Evolutionary conservation across 2,329 filamentous ascomycete genomes (phyloP).

Genomic region (Exophiala xenobiotica): DNA sequence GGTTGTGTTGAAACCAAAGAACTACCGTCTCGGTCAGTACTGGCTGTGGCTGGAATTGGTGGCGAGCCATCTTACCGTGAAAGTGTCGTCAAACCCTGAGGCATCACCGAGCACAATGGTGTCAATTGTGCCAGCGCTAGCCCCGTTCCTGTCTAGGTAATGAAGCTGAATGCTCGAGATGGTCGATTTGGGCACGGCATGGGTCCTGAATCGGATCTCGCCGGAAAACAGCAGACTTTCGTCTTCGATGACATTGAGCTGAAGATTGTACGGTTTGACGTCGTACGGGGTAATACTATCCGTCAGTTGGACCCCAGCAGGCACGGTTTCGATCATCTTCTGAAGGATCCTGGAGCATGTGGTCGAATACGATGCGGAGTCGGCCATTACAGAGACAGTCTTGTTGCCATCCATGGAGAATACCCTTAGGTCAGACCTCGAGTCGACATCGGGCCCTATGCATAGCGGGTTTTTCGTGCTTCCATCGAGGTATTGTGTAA

Average conservation of each 20-base stretch:
- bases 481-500: slow-evolving; percentile 35
- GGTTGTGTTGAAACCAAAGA: slow-evolving; percentile 29
- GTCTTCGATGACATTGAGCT: slow-evolving; percentile 41
- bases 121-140: slow-evolving; percentile 47
- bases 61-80: slow-evolving; percentile 45
- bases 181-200: slow-evolving; percentile 42
- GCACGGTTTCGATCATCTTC: slow-evolving; percentile 29
- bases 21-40: background rate
- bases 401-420: slow-evolving; percentile 35
- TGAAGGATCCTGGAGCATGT: slow-evolving; percentile 18
- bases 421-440: slow-evolving; percentile 37
- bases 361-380: slow-evolving; percentile 10
- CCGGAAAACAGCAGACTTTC: slow-evolving; percentile 54
- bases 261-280: slow-evolving; percentile 24
- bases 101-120: slow-evolving; percentile 50
- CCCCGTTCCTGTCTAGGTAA: slow-evolving; percentile 58
- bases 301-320: slow-evolving; percentile 20
- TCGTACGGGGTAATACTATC: slow-evolving; percentile 17
- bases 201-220: slow-evolving; percentile 59
- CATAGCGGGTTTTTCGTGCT: slow-evolving; percentile 31
- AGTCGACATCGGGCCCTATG: slow-evolving; percentile 31
- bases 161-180: slow-evolving; percentile 53
- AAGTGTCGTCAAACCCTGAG: slow-evolving; percentile 61
- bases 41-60: background rate
- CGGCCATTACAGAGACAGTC: slow-evolving; percentile 34